A percentile compares a stretch with the other conserved stretches of the same genome.
These are phyloP conservation scores for Suillus cothurnatus DNA, from an alignment of 768 basidiomycete species.

Conservation along the genomic window DNA sequence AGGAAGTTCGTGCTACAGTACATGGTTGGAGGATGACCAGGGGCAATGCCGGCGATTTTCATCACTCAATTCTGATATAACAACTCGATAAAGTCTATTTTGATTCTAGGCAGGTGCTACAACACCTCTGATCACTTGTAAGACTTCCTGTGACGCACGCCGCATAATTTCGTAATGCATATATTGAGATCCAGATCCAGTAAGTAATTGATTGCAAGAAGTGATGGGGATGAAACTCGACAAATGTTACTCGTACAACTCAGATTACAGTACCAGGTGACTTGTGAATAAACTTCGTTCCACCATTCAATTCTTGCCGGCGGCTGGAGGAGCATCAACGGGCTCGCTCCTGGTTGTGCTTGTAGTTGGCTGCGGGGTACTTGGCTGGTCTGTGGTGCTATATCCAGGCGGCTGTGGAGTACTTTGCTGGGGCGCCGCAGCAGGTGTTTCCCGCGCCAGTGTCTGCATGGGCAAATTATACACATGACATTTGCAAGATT, in stretches of 20 bases:
- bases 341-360: neutral
- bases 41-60: neutral
- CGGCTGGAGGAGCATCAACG: neutral
- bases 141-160: neutral
- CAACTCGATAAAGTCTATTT: neutral
- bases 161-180: neutral
- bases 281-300: neutral
- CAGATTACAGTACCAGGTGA: neutral
- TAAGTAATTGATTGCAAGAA: neutral
- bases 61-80: neutral
- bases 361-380: neutral
- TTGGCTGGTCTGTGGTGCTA: conserved; percentile 4
- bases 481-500: neutral
- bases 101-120: neutral
- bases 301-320: neutral
- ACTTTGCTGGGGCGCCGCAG: conserved; percentile 14
- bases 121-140: neutral
- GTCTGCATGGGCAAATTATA: conserved; percentile 17
- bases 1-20: conserved; percentile 75
- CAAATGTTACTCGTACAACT: neutral
- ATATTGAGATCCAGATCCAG: neutral
- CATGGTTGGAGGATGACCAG: conserved; percentile 76
- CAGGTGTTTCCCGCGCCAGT: conserved; percentile 27
- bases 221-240: neutral
- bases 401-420: neutral